These are phyloP conservation scores for Leccinum subgranulosum DNA, from an alignment of 768 basidiomycete genomes.

Conservation along the genomic window DNA sequence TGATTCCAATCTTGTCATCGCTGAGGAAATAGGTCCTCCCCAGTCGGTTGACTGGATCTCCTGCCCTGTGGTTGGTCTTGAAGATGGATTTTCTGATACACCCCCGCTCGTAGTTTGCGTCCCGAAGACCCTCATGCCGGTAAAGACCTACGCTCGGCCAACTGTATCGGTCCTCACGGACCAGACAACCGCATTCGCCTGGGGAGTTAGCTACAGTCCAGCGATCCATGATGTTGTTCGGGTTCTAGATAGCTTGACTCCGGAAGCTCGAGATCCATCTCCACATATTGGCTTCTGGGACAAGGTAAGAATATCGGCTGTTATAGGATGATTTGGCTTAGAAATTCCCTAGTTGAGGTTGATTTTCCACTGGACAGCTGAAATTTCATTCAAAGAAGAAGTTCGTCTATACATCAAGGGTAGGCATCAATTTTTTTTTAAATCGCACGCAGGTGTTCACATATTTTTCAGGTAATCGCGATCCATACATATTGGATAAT, in stretches of 20 bases:
- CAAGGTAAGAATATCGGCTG: slow-evolving; percentile 51
- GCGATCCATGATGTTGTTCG: slow-evolving; percentile 85
- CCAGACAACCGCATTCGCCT: slow-evolving; percentile 70
- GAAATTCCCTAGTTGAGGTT: slow-evolving; percentile 53
- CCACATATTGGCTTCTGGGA: slow-evolving; percentile 93
- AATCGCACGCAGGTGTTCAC: slow-evolving; percentile 7
- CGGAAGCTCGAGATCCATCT: slow-evolving; percentile 75
- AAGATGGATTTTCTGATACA: slow-evolving; percentile 50
- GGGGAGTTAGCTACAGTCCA: slow-evolving; percentile 86
- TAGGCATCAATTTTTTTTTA: slow-evolving; percentile 27
- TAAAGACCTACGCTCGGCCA: slow-evolving; percentile 87
- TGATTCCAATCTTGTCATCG: slow-evolving; percentile 77
- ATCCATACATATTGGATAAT: slow-evolving; percentile 69
- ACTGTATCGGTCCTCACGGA: slow-evolving; percentile 62
- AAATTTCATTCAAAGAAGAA: slow-evolving; percentile 63
- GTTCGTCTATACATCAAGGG: slow-evolving; percentile 87
- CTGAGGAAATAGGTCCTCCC: slow-evolving; percentile 77
- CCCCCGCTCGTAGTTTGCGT: slow-evolving; percentile 56
- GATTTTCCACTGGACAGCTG: slow-evolving; percentile 79
- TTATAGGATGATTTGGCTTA: slow-evolving; percentile 3
- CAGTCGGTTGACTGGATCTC: slow-evolving; percentile 70
- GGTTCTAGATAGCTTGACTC: slow-evolving; percentile 76
- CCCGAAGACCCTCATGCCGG: slow-evolving; percentile 93
- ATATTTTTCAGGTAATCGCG: slow-evolving; percentile 59
- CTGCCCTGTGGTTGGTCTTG: slow-evolving; percentile 58